Percentiles rank a stretch among this genome's conserved stretches.
Evolutionary conservation across 139 green algal genomes (phyloP).

Genomic region (Chlamydomonas asymmetrica): DNA sequence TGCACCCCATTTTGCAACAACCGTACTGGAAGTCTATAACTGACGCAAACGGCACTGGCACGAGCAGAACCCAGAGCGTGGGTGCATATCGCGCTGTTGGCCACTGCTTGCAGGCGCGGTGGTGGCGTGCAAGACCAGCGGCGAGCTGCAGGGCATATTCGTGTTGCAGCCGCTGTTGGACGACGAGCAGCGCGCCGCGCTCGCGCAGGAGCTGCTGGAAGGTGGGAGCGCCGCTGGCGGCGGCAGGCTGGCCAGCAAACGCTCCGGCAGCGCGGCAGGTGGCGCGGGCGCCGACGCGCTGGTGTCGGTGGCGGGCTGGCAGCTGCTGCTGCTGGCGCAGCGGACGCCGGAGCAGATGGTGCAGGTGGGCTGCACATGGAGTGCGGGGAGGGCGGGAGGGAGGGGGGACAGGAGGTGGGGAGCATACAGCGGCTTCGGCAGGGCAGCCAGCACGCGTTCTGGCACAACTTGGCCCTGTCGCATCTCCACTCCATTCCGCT

Average conservation of each 20-base stretch:
- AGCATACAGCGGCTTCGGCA: too few species aligned
- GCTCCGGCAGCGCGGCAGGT: neutral
- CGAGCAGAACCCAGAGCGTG: neutral
- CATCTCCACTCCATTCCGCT: too few species aligned
- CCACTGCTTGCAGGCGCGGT: neutral
- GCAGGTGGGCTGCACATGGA: slow-evolving; percentile 9
- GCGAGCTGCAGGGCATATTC: slow-evolving; percentile 17
- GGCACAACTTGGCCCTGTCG: neutral
- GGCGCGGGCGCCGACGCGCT: neutral
- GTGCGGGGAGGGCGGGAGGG: too few species aligned
- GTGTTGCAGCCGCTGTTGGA: slow-evolving; percentile 30
- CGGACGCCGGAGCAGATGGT: slow-evolving; percentile 39
- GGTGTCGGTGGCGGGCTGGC: slow-evolving; percentile 1
- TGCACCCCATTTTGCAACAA: too few species aligned
- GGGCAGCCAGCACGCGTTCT: neutral
- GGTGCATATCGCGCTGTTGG: neutral
- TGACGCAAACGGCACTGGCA: neutral
- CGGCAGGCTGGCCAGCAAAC: neutral
- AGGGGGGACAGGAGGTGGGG: too few species aligned
- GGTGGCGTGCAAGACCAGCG: neutral
- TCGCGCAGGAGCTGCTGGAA: neutral
- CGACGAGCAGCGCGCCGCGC: neutral
- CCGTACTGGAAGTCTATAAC: too few species aligned
- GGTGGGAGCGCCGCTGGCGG: neutral
- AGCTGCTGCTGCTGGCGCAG: slow-evolving; percentile 36